Base-by-base conservation (phyloP, 2,329 filamentous ascomycete species). In the Aspergillus viridinutans region DNA sequence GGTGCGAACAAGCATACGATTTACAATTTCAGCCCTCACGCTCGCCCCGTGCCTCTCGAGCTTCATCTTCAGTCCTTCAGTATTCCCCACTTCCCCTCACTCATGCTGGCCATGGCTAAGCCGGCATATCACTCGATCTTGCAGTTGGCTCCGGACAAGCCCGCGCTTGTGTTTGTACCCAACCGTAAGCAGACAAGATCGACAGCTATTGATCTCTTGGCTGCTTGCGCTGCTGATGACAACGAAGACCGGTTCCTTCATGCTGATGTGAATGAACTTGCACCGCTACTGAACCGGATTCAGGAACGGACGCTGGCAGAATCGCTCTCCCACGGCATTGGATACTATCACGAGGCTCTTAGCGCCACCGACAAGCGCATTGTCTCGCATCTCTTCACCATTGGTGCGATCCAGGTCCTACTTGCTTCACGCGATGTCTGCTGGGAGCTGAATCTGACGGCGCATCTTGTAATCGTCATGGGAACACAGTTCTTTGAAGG, bases 51-150 rank as follows among this genome's bases (percentile, higher is more conserved):
- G 20, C 92, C 93, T 23, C 79, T 99, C 32, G 93, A 97, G 72
- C 84, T 99, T 56, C 92, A 97, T 71, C 89, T 99, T 50, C 94
- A 99, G 74, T 93, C 92, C 1, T 99, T 94, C 77, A 90, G 88
- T 28, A 96, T 96, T 58, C 92, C 95, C 49, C 95, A 99, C 71
- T 97, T 96, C 78, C 95, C 94, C 3, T 97, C 94, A 10, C 83
- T 99, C 43, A 99, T 99, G 94, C 84, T 99, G 64, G 92, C 94
- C 14, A 99, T 99, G 94, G 91, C 92, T 17, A 93, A 95, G 74
- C 95, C 95, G 21, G 88, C 91, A 1, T 97, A 97, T 72, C 81
- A 90, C 58, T 90, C 93, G 2, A 90, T 99, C 64, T 84, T 91
- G 2, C 91, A 96, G 67, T 84, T 96, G 72, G 95, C 94, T 6